phyloP scores from a whole-genome alignment of 331 rosid genomes.

The Acacia pycnantha region DNA sequence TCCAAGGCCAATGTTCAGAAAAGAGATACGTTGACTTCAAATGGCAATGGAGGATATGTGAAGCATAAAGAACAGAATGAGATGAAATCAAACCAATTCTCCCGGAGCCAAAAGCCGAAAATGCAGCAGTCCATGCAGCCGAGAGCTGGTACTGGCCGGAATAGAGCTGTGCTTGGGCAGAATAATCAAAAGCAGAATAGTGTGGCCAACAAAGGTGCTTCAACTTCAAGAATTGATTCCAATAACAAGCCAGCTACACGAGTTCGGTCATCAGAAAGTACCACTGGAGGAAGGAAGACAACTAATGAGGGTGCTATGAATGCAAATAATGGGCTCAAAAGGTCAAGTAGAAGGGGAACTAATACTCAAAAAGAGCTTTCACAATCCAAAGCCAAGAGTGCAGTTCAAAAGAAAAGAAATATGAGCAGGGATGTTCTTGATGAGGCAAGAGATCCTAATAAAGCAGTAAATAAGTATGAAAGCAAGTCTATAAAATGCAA shows the following conservation, averaged over 20 bases:
- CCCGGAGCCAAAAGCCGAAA: constrained; percentile 46
- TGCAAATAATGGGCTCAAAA: constrained; percentile 49
- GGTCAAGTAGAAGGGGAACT: constrained; percentile 39
- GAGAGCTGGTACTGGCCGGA: constrained; percentile 44
- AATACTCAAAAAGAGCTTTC: constrained; percentile 45
- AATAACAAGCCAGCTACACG: constrained; percentile 40
- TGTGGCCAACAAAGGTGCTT: constrained; percentile 44
- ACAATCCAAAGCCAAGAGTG: constrained; percentile 32
- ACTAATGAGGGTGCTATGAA: constrained; percentile 39
- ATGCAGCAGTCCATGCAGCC: constrained; percentile 43
- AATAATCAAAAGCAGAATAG: constrained; percentile 86
- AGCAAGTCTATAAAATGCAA: constrained; percentile 63
- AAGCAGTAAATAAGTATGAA: constrained; percentile 30
- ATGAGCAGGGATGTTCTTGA: constrained; percentile 26
- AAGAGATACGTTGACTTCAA: constrained; percentile 43
- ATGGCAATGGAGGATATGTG: constrained; percentile 40
- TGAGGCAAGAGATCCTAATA: constrained; percentile 41
- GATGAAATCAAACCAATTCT: constrained; percentile 47
- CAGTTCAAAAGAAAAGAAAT: constrained; percentile 43
- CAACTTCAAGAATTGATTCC: constrained; percentile 46
- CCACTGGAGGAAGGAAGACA: constrained; percentile 42
- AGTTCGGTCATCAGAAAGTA: constrained; percentile 38
- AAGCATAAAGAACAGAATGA: constrained; percentile 55
- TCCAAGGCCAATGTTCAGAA: constrained; percentile 50
- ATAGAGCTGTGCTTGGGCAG: constrained; percentile 52